Base-by-base conservation (phyloP, 257 asterid genomes). In the Perilla frutescens region DNA sequence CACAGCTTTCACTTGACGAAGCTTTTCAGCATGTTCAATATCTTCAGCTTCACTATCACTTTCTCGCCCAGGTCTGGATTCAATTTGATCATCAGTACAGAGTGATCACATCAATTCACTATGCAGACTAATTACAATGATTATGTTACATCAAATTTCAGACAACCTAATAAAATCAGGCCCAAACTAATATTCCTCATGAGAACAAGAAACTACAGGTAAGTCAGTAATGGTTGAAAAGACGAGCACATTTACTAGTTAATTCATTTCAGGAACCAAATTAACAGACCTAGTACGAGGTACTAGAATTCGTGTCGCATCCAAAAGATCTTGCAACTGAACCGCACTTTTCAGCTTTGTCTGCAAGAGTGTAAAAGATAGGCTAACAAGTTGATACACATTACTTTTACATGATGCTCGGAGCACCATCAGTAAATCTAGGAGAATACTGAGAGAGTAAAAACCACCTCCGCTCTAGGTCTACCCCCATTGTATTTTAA, bases 1-100 rank as follows among this genome's bases (percentile, higher is more conserved):
- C 83, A 95, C 99, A 55, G 99, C 99, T 83, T 95, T 95, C 84
- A 95, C 99, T 92, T 95, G 99, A 76, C 99, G 98, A 79, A 95
- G 98, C 84, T 95, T 95, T 83, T 95, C 99, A 73, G 99, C 96
- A 84, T 95, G 99, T 87, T 95, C 99, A 75, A 90, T 70, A 74
- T 95, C 99, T 79, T 95, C 99, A 58, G 99, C 98, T 86, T 95
- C 99, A 77, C 97, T 94, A 76, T 95, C 99, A 81, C 99, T 95
- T 84, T 89, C 98, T 58, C 96, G 91, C 39, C 91, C 99, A 82
- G 93, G 92, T 81, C 99, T 95, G 84, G 39, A 68, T 77, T 74
- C 66, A 84, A 80, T 78, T 68, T 75, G 13, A 74, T 62, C 76
- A 81, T 70, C 62, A 81, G 57, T 53, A 50, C 8, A 66, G 50